Conservation (phyloP, 495 filamentous ascomycete genomes). For the Penicillium paxilli region DNA sequence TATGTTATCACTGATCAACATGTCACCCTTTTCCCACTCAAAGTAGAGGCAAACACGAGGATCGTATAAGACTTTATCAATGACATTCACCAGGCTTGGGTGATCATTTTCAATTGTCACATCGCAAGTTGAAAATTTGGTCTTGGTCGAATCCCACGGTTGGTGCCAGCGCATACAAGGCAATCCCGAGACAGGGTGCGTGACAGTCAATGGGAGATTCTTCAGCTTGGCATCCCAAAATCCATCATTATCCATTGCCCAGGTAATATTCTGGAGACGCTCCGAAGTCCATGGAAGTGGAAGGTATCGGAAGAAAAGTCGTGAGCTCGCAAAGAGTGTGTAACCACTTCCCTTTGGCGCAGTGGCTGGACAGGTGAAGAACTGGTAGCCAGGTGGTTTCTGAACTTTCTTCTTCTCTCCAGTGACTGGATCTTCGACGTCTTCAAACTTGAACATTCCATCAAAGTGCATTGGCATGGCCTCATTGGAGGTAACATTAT, state of each 20-base stretch:
- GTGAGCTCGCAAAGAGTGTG: slow-evolving; percentile 54
- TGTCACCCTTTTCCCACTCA: slow-evolving; percentile 55
- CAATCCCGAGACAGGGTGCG: slow-evolving; percentile 40
- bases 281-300: slow-evolving; percentile 38
- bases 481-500: slow-evolving; percentile 52
- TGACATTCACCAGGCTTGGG: slow-evolving; percentile 16
- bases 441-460: slow-evolving; percentile 52
- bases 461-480: slow-evolving; percentile 60
- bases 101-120: slow-evolving; percentile 47
- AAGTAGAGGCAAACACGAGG: slow-evolving; percentile 47
- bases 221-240: slow-evolving; percentile 41
- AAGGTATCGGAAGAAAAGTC: slow-evolving; percentile 50
- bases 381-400: slow-evolving; percentile 44
- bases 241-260: slow-evolving; percentile 40
- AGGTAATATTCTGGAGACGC: slow-evolving; percentile 38
- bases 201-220: slow-evolving; percentile 48
- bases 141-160: slow-evolving; percentile 51
- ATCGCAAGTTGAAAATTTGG: slow-evolving; percentile 47
- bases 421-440: slow-evolving; percentile 28
- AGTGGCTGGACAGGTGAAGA: slow-evolving; percentile 50
- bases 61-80: slow-evolving; percentile 48
- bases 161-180: slow-evolving; percentile 56
- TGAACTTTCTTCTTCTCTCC: slow-evolving; percentile 26
- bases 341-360: slow-evolving; percentile 48
- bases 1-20: slow-evolving; percentile 54